phyloP scores from a whole-genome alignment of 306 rosid genomes.

The Cucumis hystrix region DNA sequence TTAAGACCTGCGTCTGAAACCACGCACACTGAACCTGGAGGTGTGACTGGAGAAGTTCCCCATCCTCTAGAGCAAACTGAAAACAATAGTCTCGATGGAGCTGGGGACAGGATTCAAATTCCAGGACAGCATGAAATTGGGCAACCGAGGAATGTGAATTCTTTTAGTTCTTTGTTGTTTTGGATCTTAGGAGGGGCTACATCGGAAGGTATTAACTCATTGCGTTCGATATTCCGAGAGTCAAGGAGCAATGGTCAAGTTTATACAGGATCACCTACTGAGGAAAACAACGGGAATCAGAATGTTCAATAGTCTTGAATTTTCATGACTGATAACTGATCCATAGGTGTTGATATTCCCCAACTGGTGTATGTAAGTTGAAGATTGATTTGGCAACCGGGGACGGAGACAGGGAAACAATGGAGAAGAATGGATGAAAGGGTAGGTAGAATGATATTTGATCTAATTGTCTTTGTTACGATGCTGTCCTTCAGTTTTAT shows the following conservation, averaged over 20 bases:
- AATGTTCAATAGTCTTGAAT: slow-evolving; percentile 3
- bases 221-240: slow-evolving; percentile 87
- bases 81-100: slow-evolving; percentile 26
- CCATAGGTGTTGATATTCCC: not conserved
- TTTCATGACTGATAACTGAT: not conserved
- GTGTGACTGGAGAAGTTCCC: slow-evolving; percentile 21
- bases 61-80: slow-evolving; percentile 33
- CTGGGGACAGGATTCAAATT: slow-evolving; percentile 33
- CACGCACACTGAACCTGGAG: slow-evolving; percentile 13
- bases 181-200: slow-evolving; percentile 93
- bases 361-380: not conserved
- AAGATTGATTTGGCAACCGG: not conserved
- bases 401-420: not conserved
- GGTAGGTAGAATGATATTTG: not conserved
- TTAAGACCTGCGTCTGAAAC: slow-evolving; percentile 41
- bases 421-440: not conserved
- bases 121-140: slow-evolving; percentile 50
- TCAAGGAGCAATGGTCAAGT: slow-evolving; percentile 74
- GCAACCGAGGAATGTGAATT: slow-evolving; percentile 57
- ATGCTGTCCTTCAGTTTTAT: not conserved
- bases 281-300: slow-evolving; percentile 26
- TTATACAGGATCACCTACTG: slow-evolving; percentile 35
- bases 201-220: slow-evolving; percentile 75
- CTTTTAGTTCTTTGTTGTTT: slow-evolving; percentile 73
- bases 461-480: not conserved